A percentile compares a stretch with the other conserved stretches of the same genome.
Evolutionary conservation across 2,329 filamentous ascomycete genomes (phyloP).

Genomic region (Achaetomium macrosporum): DNA sequence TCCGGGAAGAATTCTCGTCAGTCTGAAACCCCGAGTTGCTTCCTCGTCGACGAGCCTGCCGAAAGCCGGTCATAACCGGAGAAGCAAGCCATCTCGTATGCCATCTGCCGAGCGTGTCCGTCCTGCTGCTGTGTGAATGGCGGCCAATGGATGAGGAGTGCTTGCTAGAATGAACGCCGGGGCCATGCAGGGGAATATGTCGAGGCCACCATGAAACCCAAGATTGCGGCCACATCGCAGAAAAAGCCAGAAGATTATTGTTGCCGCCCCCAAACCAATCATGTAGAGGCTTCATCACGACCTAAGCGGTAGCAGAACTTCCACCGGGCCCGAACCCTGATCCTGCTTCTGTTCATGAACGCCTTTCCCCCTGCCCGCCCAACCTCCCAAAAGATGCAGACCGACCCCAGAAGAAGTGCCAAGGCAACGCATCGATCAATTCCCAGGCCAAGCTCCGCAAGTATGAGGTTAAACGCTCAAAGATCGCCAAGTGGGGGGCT

Average conservation of each 20-base stretch:
- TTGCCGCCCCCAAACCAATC: constrained; percentile 3
- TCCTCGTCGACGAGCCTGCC: background rate
- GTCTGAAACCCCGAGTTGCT: constrained; percentile 3
- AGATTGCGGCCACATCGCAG: constrained; percentile 12
- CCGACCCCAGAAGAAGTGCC: background rate
- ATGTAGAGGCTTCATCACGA: constrained; percentile 8
- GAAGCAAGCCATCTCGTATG: background rate
- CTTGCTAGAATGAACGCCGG: constrained; percentile 12
- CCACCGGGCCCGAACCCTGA: background rate
- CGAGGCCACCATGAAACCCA: constrained; percentile 13
- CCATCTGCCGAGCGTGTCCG: background rate
- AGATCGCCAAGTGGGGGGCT: background rate
- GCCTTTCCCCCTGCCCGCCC: constrained; percentile 7
- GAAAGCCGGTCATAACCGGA: background rate
- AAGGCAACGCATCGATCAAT: too few relatives aligned
- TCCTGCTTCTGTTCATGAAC: constrained; percentile 10
- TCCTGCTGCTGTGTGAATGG: background rate
- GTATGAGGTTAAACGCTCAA: background rate
- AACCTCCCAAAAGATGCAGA: constrained; percentile 3
- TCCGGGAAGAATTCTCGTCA: background rate
- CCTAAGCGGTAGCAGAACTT: background rate
- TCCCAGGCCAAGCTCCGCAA: too few relatives aligned
- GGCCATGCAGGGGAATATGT: constrained; percentile 10
- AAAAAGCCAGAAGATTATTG: constrained; percentile 11
- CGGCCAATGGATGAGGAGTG: background rate